A percentile compares a stretch with the other conserved stretches of the same genome.
These are phyloP conservation scores for Calonectria leucothoes DNA, from an alignment of 2,329 filamentous ascomycete species.

Conservation along the genomic window DNA sequence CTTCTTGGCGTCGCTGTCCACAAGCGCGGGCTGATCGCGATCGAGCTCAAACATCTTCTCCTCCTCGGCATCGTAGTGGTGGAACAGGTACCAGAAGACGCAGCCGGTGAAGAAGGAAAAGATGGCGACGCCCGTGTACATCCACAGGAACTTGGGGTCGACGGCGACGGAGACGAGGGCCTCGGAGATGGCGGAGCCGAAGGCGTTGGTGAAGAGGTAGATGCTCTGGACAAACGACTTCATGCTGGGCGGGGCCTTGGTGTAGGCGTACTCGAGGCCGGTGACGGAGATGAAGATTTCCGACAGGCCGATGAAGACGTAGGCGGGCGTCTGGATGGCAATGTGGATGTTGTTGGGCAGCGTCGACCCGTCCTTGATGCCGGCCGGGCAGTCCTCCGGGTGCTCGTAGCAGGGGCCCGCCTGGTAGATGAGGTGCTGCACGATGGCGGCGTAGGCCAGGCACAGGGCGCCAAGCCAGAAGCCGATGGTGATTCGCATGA, in stretches of 20 bases:
- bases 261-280: constrained; percentile 78
- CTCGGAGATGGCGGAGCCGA: constrained; percentile 70
- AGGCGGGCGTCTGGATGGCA: constrained; percentile 65
- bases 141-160: constrained; percentile 75
- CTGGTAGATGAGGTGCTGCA: constrained; percentile 71
- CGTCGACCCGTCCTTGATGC: constrained; percentile 44
- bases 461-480: constrained; percentile 66
- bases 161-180: constrained; percentile 69
- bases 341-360: constrained; percentile 62
- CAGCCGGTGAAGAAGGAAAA: constrained; percentile 60
- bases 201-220: constrained; percentile 70
- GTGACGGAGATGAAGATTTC: constrained; percentile 76
- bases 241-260: constrained; percentile 78
- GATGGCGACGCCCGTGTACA: constrained; percentile 70
- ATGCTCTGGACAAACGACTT: constrained; percentile 70
- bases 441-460: constrained; percentile 69
- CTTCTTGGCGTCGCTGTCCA: constrained; percentile 28
- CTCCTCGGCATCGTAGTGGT: constrained; percentile 52
- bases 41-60: constrained; percentile 54
- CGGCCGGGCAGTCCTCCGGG: constrained; percentile 52
- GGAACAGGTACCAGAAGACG: constrained; percentile 61
- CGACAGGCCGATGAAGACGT: constrained; percentile 67
- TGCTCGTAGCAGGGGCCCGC: constrained; percentile 62
- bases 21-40: constrained; percentile 45
- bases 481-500: constrained; percentile 73